phyloP scores from a whole-genome alignment of 805 yeast genomes.

The Starmera pachycereana region DNA sequence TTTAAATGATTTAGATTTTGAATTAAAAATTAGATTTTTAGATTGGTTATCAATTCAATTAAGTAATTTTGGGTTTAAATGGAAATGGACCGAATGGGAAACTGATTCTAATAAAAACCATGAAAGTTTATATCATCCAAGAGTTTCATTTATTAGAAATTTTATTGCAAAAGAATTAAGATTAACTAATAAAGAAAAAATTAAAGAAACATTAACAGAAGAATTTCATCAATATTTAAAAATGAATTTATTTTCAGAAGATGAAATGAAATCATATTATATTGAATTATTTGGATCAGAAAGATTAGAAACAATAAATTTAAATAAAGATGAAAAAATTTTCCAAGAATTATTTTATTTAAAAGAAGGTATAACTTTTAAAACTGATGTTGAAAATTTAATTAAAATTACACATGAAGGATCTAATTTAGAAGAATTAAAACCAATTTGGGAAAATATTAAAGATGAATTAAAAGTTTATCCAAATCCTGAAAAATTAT shows the following conservation, averaged over 20 bases:
- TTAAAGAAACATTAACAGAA: constrained; percentile 60
- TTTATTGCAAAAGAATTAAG: constrained; percentile 77
- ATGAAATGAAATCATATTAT: constrained; percentile 28
- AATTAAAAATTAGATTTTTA: constrained; percentile 57
- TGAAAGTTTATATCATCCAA: constrained; percentile 53
- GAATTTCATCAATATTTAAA: constrained; percentile 42
- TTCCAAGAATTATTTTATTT: constrained; percentile 27
- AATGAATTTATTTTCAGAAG: constrained; percentile 25
- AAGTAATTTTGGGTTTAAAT: constrained; percentile 86
- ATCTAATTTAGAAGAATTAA: constrained; percentile 20
- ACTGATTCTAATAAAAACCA: constrained; percentile 39
- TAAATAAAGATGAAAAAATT: constrained; percentile 9
- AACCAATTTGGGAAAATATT: constrained; percentile 19
- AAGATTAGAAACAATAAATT: constrained; percentile 11
- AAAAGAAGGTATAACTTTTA: constrained; percentile 27
- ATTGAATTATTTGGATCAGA: constrained; percentile 22
- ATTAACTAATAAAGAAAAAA: constrained; percentile 63
- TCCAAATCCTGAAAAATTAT: constrained; percentile 29
- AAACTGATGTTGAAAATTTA: constrained; percentile 25
- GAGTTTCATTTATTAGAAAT: constrained; percentile 61
- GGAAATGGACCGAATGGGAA: constrained; percentile 98
- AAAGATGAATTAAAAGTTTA: constrained; percentile 21
- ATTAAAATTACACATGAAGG: constrained; percentile 27
- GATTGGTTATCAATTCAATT: constrained; percentile 93
- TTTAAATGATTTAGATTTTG: constrained; percentile 61